Evolutionary conservation across 2,329 filamentous ascomycete genomes (phyloP), one percentile per base, ranked within the genome.

Genomic region (Verticillium nonalfalfae): DNA sequence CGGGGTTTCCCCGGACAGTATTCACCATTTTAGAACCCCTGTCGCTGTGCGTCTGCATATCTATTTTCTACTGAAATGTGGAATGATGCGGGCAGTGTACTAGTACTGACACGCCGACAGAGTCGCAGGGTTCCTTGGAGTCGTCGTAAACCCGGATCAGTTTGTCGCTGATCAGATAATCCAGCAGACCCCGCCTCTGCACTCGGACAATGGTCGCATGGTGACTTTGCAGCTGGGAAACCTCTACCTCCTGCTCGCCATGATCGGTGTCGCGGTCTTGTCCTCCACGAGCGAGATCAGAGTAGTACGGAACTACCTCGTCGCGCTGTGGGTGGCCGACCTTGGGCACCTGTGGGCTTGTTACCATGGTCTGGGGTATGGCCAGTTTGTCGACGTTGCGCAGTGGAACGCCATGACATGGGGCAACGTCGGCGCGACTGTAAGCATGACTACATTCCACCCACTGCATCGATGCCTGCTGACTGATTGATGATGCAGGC

Each of bases 331-430:
- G 75, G 71, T 85, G 33, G 88, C 85, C 18, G 89, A 92, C 68
- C 75, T 91, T 64, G 85, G 86, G 3, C 89, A 92, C 70, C 75
- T 92, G 33, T 84, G 79, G 63, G 89, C 84, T 15, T 74, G 72
- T 18, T 85, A 83, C 62, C 74, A 77, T 68, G 81, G 79, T 7
- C 77, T 91, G 64, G 88, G 86, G 9, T 78, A 77, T 69, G 78
- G 83, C 10, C 75, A 75, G 38, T 79, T 84, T 18, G 45, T 52
- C 56, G 80, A 85, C 66, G 73, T 88, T 11, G 73, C 68, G 4
- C 75, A 72, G 26, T 92, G 89, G 89, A 91, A 90, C 71, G 76
- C 81, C 38, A 82, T 89, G 78, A 83, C 86, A n/a, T 90, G 86
- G 85, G 90, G 89, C 2, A 92, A 92, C 68, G 79, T 93, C 64